Evolutionary conservation across 1,284 basidiomycete species (phyloP).

Genomic region (Blastosporella zonata): DNA sequence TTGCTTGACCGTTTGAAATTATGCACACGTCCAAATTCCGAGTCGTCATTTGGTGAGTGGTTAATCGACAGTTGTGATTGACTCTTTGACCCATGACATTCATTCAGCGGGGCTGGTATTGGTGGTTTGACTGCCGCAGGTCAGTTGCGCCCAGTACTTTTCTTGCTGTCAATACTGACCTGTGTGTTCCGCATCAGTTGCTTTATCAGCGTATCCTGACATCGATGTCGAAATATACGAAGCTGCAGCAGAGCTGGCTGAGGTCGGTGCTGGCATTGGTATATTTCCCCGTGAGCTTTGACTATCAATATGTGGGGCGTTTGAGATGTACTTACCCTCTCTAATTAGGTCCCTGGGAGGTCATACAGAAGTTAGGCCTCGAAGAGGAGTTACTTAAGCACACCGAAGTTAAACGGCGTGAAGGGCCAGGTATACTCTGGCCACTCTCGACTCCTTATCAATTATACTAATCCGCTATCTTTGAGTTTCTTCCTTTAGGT

Average conservation of each 20-base stretch:
- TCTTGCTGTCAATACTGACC: conserved; percentile 4
- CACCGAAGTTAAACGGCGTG: conserved; percentile 34
- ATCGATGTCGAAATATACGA: conserved; percentile 56
- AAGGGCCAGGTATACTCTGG: conserved; percentile 34
- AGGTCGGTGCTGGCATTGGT: conserved; percentile 57
- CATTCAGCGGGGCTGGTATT: conserved; percentile 49
- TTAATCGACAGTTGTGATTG: conserved; percentile 9
- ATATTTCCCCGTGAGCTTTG: conserved; percentile 44
- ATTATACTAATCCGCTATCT: conserved; percentile 10
- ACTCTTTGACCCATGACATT: conserved; percentile 9
- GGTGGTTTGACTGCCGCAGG: conserved; percentile 43
- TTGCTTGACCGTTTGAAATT: conserved; percentile 4
- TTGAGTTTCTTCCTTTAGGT: conserved; percentile 41
- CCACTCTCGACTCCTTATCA: neutral
- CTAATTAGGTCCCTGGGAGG: conserved; percentile 38
- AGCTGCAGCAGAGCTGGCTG: conserved; percentile 41
- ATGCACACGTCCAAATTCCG: conserved; percentile 33
- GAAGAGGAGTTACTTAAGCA: conserved; percentile 42
- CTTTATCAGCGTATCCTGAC: conserved; percentile 45
- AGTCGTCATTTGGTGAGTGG: conserved; percentile 39
- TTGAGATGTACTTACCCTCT: conserved; percentile 14
- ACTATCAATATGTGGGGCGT: neutral
- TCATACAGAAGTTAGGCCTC: conserved; percentile 47
- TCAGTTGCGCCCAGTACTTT: conserved; percentile 12
- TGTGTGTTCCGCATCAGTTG: conserved; percentile 32